These are phyloP conservation scores for Alternaria ethzedia DNA, from an alignment of 2,329 filamentous ascomycete species.

Conservation along the genomic window DNA sequence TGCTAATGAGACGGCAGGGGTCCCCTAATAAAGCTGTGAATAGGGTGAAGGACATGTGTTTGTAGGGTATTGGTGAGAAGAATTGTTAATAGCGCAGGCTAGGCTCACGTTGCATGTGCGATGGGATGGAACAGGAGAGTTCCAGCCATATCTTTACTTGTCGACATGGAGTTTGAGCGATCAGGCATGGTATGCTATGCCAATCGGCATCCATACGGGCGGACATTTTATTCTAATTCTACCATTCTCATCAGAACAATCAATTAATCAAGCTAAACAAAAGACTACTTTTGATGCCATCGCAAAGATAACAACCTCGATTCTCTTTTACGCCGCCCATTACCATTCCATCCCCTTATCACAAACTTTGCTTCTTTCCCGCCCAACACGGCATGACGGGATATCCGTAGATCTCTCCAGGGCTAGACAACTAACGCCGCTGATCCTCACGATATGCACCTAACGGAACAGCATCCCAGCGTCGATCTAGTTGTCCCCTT, in stretches of 20 bases:
- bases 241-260: not conserved
- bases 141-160: not conserved
- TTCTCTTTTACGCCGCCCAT: not conserved
- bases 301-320: not conserved
- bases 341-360: not conserved
- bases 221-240: not conserved
- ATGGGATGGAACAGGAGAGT: not conserved
- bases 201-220: not conserved
- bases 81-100: not conserved
- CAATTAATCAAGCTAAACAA: not conserved
- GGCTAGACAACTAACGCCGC: not conserved
- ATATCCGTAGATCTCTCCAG: not conserved
- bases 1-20: constrained; percentile 4
- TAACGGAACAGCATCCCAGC: not conserved
- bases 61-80: not conserved
- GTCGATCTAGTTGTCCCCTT: not conserved
- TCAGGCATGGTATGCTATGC: not conserved
- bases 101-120: not conserved
- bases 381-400: not conserved
- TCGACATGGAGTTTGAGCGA: not conserved
- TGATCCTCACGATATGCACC: not conserved
- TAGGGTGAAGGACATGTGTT: constrained; percentile 11
- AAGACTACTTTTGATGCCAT: not conserved
- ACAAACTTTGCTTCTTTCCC: not conserved
- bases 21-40: constrained; percentile 12